These are phyloP conservation scores for Xanthoparmelia taractica DNA, from an alignment of 495 filamentous ascomycete species.

Conservation along the genomic window DNA sequence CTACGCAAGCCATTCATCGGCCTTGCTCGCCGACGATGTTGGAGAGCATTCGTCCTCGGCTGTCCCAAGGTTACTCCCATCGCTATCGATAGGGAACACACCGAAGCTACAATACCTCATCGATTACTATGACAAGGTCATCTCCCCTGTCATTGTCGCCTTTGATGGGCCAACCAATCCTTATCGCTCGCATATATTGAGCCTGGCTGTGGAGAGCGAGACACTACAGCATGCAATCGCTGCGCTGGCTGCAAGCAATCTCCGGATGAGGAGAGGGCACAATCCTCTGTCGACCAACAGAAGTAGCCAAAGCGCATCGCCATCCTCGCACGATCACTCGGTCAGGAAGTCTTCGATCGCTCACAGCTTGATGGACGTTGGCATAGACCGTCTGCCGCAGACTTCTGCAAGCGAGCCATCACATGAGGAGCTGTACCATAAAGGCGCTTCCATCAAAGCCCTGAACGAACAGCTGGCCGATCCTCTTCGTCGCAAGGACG, in stretches of 20 bases:
- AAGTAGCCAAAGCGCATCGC: slow-evolving; percentile 22
- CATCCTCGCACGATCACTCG: slow-evolving; percentile 25
- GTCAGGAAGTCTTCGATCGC: slow-evolving; percentile 45
- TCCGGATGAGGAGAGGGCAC: slow-evolving; percentile 45
- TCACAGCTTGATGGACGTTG: slow-evolving; percentile 30
- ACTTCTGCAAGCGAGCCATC: slow-evolving; percentile 25
- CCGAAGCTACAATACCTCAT: slow-evolving; percentile 53
- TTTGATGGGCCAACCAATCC: slow-evolving; percentile 82
- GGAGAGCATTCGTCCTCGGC: slow-evolving; percentile 33
- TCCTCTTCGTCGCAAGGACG: slow-evolving; percentile 62
- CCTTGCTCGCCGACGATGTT: slow-evolving; percentile 25
- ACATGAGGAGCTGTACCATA: slow-evolving; percentile 75
- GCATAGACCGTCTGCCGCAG: slow-evolving; percentile 20
- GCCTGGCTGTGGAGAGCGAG: slow-evolving; percentile 66
- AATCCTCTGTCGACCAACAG: slow-evolving; percentile 39
- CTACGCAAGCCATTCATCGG: slow-evolving; percentile 14
- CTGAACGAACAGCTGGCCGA: slow-evolving; percentile 78
- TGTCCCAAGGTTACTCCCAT: slow-evolving; percentile 39
- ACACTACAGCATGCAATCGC: slow-evolving; percentile 89
- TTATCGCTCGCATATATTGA: slow-evolving; percentile 76
- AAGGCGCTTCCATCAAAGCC: slow-evolving; percentile 69
- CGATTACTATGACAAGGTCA: slow-evolving; percentile 69
- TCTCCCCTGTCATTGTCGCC: slow-evolving; percentile 83
- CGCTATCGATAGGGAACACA: slow-evolving; percentile 43
- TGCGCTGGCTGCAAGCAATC: slow-evolving; percentile 78